These are phyloP conservation scores for Talaromyces albobiverticillius DNA, from an alignment of 2,329 filamentous ascomycete species.

Conservation along the genomic window DNA sequence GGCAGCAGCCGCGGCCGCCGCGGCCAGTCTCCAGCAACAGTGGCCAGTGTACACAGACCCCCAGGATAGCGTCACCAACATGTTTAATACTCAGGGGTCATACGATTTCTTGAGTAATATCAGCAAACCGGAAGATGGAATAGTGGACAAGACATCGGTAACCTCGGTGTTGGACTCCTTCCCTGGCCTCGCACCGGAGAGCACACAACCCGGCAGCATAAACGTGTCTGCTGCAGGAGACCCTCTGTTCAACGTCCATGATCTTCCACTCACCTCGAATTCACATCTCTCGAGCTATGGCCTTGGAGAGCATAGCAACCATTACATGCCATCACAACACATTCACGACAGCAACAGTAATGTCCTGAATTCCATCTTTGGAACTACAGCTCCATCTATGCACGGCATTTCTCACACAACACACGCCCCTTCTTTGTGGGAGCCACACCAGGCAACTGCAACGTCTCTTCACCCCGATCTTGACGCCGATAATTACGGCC, in stretches of 20 bases:
- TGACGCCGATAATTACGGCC: constrained; percentile 27
- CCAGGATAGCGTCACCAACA: constrained; percentile 32
- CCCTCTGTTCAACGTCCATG: constrained; percentile 35
- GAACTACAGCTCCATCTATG: constrained; percentile 28
- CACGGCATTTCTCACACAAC: constrained; percentile 31
- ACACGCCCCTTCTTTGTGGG: constrained; percentile 27
- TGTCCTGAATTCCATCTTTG: constrained; percentile 32
- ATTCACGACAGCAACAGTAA: constrained; percentile 30
- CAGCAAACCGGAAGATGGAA: constrained; percentile 31
- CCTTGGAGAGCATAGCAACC: constrained; percentile 28
- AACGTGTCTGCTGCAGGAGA: constrained; percentile 27
- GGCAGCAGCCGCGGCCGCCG: no score
- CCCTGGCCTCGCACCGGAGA: constrained; percentile 28
- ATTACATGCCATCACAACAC: constrained; percentile 33
- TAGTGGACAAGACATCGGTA: constrained; percentile 33
- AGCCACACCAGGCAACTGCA: constrained; percentile 22
- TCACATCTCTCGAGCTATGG: constrained; percentile 27
- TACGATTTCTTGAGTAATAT: constrained; percentile 36
- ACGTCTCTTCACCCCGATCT: constrained; percentile 30
- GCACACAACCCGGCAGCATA: constrained; percentile 29
- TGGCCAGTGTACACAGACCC: constrained; percentile 35
- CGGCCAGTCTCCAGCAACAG: constrained; percentile 28
- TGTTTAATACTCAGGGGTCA: constrained; percentile 30
- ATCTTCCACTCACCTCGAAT: constrained; percentile 32
- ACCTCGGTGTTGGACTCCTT: constrained; percentile 36